Evolutionary conservation across 2,329 filamentous ascomycete genomes (phyloP).

Genomic region (Arachnopeziza araneosa): DNA sequence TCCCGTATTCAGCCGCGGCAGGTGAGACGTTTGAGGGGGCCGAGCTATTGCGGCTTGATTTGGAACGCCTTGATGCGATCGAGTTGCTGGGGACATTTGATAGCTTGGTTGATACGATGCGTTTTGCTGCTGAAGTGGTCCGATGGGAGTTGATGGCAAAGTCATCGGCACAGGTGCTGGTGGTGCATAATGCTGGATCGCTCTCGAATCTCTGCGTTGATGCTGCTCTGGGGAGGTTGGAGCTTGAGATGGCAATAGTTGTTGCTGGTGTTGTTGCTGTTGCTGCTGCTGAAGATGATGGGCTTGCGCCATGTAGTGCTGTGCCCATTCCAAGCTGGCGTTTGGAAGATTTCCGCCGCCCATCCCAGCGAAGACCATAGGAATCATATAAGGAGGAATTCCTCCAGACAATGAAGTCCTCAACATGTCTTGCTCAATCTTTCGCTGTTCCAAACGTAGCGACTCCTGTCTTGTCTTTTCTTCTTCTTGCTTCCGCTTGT

Average conservation of each 20-base stretch:
- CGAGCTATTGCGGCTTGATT: constrained; percentile 23
- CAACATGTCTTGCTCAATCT: constrained; percentile 67
- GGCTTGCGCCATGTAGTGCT: constrained; percentile 55
- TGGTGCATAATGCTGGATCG: constrained; percentile 17
- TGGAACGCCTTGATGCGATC: constrained; percentile 25
- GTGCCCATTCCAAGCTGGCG: constrained; percentile 60
- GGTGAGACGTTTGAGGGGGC: constrained; percentile 27
- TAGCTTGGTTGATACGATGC: constrained; percentile 27
- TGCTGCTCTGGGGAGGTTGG: constrained; percentile 50
- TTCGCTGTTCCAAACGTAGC: constrained; percentile 65
- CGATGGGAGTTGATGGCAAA: constrained; percentile 29
- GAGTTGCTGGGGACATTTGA: constrained; percentile 30
- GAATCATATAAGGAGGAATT: constrained; percentile 68
- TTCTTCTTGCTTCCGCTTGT: constrained; percentile 67
- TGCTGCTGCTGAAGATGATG: constrained; percentile 41
- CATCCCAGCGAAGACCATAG: constrained; percentile 69
- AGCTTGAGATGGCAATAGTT: constrained; percentile 42
- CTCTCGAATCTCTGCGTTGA: constrained; percentile 47
- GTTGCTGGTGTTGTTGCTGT: constrained; percentile 22
- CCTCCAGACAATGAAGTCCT: constrained; percentile 62
- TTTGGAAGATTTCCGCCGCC: constrained; percentile 56
- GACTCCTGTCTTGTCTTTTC: constrained; percentile 60
- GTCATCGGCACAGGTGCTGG: constrained; percentile 19
- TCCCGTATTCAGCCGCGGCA: constrained; percentile 39
- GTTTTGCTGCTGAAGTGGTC: constrained; percentile 18